Evolutionary conservation across 495 filamentous ascomycete species (phyloP).

Genomic region (Penicillium canariense): DNA sequence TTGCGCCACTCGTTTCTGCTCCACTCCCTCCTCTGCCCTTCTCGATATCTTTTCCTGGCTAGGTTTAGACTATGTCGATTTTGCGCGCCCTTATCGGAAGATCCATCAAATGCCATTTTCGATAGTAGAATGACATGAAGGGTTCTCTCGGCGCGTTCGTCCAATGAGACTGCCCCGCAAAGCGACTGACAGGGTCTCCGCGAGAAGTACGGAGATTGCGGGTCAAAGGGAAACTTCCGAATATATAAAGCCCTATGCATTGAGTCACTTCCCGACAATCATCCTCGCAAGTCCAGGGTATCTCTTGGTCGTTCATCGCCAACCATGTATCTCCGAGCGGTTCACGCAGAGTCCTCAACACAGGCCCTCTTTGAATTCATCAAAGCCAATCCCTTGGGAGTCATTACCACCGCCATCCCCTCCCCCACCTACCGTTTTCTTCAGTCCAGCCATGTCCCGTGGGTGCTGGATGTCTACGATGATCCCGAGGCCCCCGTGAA

Average conservation of each 20-base stretch:
- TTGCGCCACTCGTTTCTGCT: background rate
- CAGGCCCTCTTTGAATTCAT: constrained; percentile 46
- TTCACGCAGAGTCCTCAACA: constrained; percentile 45
- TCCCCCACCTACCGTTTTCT: constrained; percentile 44
- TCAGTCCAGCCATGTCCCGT: constrained; percentile 57
- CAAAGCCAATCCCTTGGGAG: constrained; percentile 52
- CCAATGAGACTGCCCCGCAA: background rate
- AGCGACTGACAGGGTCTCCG: background rate
- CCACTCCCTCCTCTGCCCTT: background rate
- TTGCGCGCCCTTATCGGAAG: background rate
- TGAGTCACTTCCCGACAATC: background rate
- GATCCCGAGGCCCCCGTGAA: constrained; percentile 26
- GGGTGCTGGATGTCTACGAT: constrained; percentile 42
- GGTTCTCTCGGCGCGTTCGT: background rate
- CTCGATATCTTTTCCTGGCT: background rate
- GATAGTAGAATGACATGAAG: background rate
- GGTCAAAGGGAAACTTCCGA: background rate
- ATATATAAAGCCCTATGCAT: background rate
- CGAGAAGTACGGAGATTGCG: background rate
- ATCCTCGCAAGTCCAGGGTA: background rate
- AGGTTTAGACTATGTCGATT: background rate
- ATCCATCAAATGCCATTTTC: background rate
- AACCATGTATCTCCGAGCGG: constrained; percentile 49
- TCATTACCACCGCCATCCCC: constrained; percentile 54
- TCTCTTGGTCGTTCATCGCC: background rate